Evolutionary conservation across 495 filamentous ascomycete species (phyloP).

Genomic region (Podospora didyma): DNA sequence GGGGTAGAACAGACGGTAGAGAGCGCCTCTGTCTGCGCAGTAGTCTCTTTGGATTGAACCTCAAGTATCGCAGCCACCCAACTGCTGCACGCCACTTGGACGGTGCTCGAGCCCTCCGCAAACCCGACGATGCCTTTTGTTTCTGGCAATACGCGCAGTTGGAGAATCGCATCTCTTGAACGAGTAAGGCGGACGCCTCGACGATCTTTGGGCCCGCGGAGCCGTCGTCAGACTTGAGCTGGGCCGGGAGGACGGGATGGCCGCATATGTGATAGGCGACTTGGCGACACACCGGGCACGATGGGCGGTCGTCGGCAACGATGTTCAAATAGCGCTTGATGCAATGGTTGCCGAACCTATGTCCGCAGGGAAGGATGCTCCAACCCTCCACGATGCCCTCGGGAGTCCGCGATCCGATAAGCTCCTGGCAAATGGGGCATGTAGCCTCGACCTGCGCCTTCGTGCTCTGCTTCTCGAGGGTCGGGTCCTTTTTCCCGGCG

Average conservation of each 20-base stretch:
- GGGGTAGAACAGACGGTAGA: too few species aligned
- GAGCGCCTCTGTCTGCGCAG: not conserved
- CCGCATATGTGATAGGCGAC: constrained; percentile 36
- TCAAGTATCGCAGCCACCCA: constrained; percentile 4
- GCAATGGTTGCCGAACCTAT: constrained; percentile 42
- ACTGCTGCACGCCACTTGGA: constrained; percentile 4
- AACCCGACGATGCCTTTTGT: not conserved
- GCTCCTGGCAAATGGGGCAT: constrained; percentile 45
- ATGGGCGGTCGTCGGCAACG: constrained; percentile 29
- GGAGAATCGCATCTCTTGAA: not conserved
- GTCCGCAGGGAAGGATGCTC: constrained; percentile 41
- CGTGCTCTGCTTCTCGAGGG: constrained; percentile 11
- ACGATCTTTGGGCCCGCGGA: not conserved
- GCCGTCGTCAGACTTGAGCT: constrained; percentile 2
- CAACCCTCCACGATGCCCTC: constrained; percentile 39
- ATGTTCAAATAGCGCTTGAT: constrained; percentile 42
- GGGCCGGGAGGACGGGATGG: constrained; percentile 31
- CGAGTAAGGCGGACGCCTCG: not conserved
- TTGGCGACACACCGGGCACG: constrained; percentile 39
- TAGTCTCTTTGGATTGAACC: not conserved
- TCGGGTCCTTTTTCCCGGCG: constrained; percentile 5
- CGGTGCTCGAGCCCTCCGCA: not conserved
- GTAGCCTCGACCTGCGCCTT: constrained; percentile 22
- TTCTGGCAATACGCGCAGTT: constrained; percentile 12
- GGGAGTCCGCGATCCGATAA: constrained; percentile 28